A percentile compares a stretch with the other conserved stretches of the same genome.
Conservation (phyloP, 2,329 filamentous ascomycete genomes). For the Colletotrichum gigasporum region DNA sequence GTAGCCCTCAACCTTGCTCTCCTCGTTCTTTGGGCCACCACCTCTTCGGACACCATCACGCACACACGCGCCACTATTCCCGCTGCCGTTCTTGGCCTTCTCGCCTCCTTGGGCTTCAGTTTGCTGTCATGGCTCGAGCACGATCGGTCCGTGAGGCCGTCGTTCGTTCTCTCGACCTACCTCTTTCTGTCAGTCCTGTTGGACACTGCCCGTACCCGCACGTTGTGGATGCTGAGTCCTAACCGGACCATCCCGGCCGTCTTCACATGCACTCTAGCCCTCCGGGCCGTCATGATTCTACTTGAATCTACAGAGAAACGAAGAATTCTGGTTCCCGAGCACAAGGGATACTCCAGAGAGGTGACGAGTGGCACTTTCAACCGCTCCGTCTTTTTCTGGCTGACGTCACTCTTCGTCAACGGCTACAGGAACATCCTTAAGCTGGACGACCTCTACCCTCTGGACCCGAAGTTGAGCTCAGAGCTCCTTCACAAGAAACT, state of each 20-base stretch:
- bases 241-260: conserved; percentile 30
- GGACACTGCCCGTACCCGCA: conserved; percentile 33
- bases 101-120: conserved; percentile 10
- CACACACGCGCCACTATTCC: conserved; percentile 21
- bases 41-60: not conserved
- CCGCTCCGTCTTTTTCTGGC: conserved; percentile 60
- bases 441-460: conserved; percentile 45
- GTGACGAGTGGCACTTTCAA: conserved; percentile 61
- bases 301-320: conserved; percentile 42
- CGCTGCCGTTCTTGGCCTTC: not conserved
- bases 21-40: conserved; percentile 17
- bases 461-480: conserved; percentile 34
- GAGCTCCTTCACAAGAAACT: conserved; percentile 31
- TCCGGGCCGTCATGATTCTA: conserved; percentile 32
- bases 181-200: conserved; percentile 30
- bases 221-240: conserved; percentile 27
- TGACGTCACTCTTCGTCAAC: conserved; percentile 58
- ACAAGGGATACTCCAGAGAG: conserved; percentile 55
- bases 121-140: conserved; percentile 27
- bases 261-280: conserved; percentile 27
- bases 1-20: conserved; percentile 18
- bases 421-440: conserved; percentile 55
- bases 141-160: conserved; percentile 29
- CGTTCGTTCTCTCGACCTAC: conserved; percentile 30
- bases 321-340: conserved; percentile 47